phyloP scores from a whole-genome alignment of 306 rosid genomes.

The Arachis stenosperma region DNA sequence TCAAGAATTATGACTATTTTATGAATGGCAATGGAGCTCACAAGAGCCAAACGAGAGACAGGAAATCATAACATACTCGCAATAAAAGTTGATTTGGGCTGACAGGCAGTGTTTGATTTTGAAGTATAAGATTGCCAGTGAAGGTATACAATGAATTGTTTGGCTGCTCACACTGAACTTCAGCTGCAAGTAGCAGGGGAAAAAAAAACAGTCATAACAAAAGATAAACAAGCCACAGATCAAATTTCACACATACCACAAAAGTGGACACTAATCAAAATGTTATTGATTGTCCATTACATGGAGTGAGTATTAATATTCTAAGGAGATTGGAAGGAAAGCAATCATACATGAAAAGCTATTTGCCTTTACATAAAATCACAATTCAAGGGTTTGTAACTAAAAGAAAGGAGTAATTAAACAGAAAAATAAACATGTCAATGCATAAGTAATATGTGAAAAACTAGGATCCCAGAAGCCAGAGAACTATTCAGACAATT shows the following conservation, averaged over 20 bases:
- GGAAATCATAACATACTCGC: slow-evolving; percentile 62
- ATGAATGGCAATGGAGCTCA: slow-evolving; percentile 22
- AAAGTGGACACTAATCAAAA: slow-evolving; percentile 1
- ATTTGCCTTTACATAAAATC: slow-evolving; percentile 13
- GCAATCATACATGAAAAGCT: slow-evolving; percentile 2
- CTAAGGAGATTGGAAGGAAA: background rate
- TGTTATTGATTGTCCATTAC: slow-evolving; percentile 8
- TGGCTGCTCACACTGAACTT: slow-evolving; percentile 90
- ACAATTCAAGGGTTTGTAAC: slow-evolving; percentile 15
- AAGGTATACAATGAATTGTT: slow-evolving; percentile 91
- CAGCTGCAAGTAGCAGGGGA: slow-evolving; percentile 59
- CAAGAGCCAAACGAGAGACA: background rate
- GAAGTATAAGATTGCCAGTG: slow-evolving; percentile 77
- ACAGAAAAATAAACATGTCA: slow-evolving; percentile 12
- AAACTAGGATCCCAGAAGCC: slow-evolving; percentile 3
- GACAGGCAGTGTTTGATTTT: slow-evolving; percentile 83
- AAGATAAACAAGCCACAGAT: slow-evolving; percentile 12
- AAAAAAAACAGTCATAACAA: slow-evolving; percentile 19
- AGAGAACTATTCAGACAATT: slow-evolving; percentile 1
- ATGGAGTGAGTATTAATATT: background rate
- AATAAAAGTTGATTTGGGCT: slow-evolving; percentile 78
- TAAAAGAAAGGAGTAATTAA: background rate
- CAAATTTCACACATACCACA: slow-evolving; percentile 8
- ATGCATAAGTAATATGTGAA: background rate
- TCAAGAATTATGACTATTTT: slow-evolving; percentile 19